phyloP scores from a whole-genome alignment of 352 stramenopile species.

The Phytophthora quininea region DNA sequence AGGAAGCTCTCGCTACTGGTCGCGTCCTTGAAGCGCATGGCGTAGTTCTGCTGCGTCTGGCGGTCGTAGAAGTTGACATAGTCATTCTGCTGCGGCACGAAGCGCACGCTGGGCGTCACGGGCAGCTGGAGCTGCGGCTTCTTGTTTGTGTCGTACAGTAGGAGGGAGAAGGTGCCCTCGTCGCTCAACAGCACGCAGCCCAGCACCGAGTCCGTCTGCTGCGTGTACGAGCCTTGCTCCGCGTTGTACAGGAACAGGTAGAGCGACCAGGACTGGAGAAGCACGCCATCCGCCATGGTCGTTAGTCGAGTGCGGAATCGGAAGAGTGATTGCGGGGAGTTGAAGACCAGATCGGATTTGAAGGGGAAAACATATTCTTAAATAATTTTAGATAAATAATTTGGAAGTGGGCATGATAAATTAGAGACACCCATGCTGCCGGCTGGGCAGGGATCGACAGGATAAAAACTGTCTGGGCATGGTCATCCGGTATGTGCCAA shows the following conservation, averaged over 20 bases:
- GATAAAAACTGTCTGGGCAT: no score
- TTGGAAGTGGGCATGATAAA: no score
- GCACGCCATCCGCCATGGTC: constrained; percentile 52
- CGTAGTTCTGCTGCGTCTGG: constrained; percentile 60
- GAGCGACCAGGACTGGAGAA: constrained; percentile 73
- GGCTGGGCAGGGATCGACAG: no score
- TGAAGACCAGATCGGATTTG: not conserved
- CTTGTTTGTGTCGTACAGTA: constrained; percentile 80
- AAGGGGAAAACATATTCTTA: no score
- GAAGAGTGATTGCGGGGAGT: constrained; percentile 1
- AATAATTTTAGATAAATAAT: no score
- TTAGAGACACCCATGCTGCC: no score
- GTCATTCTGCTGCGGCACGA: constrained; percentile 72
- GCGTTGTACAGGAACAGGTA: constrained; percentile 79
- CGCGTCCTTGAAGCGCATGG: constrained; percentile 78
- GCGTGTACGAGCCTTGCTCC: constrained; percentile 49
- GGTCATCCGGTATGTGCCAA: no score
- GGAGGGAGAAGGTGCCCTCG: constrained; percentile 48
- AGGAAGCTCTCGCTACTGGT: constrained; percentile 48
- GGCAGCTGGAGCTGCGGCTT: constrained; percentile 58
- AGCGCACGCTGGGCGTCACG: constrained; percentile 40
- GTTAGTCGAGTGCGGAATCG: no score
- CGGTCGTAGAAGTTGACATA: constrained; percentile 76
- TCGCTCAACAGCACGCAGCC: constrained; percentile 60
- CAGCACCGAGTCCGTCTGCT: constrained; percentile 65